These are phyloP conservation scores for Excoecaria agallocha DNA, from an alignment of 345 rosid species.

Conservation along the genomic window DNA sequence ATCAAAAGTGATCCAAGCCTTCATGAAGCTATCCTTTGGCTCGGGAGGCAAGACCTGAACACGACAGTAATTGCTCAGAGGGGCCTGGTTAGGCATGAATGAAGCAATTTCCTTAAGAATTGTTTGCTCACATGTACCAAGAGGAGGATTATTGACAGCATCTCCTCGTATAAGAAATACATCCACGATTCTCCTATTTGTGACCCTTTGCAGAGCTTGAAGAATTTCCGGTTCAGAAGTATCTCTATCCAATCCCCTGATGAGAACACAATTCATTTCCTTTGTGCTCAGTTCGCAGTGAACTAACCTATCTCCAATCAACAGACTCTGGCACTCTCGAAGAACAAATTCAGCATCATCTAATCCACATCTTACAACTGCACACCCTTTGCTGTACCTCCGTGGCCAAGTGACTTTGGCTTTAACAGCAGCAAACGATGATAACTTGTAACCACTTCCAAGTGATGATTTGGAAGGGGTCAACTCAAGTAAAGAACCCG, in stretches of 20 bases:
- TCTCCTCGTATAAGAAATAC: slow-evolving; percentile 56
- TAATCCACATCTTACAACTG: slow-evolving; percentile 43
- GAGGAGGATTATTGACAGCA: slow-evolving; percentile 43
- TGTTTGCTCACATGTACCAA: slow-evolving; percentile 51
- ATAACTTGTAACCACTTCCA: slow-evolving; percentile 47
- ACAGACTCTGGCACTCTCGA: slow-evolving; percentile 37
- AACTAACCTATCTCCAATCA: slow-evolving; percentile 46
- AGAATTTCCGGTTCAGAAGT: slow-evolving; percentile 62
- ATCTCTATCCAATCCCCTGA: slow-evolving; percentile 57
- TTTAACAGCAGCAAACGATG: slow-evolving; percentile 63
- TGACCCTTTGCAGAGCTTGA: slow-evolving; percentile 44
- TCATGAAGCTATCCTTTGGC: slow-evolving; percentile 36
- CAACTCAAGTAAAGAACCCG: slow-evolving; percentile 42
- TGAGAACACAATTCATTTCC: slow-evolving; percentile 34
- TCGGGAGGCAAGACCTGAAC: slow-evolving; percentile 64
- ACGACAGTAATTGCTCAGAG: slow-evolving; percentile 43
- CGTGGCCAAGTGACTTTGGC: slow-evolving; percentile 79
- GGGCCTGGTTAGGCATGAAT: slow-evolving; percentile 49
- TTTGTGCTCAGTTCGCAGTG: slow-evolving; percentile 36
- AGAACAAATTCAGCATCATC: slow-evolving; percentile 44
- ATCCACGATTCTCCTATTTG: slow-evolving; percentile 50
- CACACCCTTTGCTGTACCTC: slow-evolving; percentile 57
- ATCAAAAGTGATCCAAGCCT: slow-evolving; percentile 66
- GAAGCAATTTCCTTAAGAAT: slow-evolving; percentile 29
- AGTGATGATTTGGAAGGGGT: slow-evolving; percentile 9